Conservation (phyloP, 352 stramenopile species). For the Globisporangium sylvaticum region DNA sequence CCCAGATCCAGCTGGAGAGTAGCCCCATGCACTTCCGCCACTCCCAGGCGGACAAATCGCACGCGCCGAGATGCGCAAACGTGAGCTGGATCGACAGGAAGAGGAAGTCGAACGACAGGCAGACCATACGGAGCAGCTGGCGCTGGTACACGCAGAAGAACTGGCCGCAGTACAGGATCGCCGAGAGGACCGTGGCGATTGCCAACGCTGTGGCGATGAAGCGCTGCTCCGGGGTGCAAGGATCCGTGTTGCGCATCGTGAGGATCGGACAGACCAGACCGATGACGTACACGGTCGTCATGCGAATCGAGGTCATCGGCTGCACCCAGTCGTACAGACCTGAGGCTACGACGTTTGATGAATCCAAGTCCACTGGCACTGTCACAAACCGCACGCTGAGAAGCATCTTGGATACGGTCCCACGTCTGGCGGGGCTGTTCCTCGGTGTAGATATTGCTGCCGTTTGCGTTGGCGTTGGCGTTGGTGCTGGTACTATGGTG, state of each 20-base stretch:
- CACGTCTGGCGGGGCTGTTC: too few species aligned
- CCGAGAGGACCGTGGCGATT: neutral
- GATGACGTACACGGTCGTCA: slow-evolving; percentile 4
- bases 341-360: neutral
- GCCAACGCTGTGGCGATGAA: neutral
- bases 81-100: slow-evolving; percentile 19
- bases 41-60: slow-evolving; percentile 15
- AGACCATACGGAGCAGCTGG: slow-evolving; percentile 12
- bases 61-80: slow-evolving; percentile 12
- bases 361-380: neutral
- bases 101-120: slow-evolving; percentile 18
- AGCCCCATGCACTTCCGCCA: neutral
- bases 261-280: slow-evolving; percentile 1
- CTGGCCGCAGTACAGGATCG: slow-evolving; percentile 9
- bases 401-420: neutral
- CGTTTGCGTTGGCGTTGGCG: neutral
- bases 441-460: neutral
- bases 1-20: slow-evolving; percentile 16
- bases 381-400: slow-evolving; percentile 4
- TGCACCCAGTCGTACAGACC: neutral
- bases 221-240: neutral
- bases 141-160: slow-evolving; percentile 18
- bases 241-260: neutral
- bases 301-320: neutral
- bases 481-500: neutral